A percentile compares a stretch with the other conserved stretches of the same genome.
Conservation (phyloP, 208 protist genomes). For the Acanthamoeba royreba region DNA sequence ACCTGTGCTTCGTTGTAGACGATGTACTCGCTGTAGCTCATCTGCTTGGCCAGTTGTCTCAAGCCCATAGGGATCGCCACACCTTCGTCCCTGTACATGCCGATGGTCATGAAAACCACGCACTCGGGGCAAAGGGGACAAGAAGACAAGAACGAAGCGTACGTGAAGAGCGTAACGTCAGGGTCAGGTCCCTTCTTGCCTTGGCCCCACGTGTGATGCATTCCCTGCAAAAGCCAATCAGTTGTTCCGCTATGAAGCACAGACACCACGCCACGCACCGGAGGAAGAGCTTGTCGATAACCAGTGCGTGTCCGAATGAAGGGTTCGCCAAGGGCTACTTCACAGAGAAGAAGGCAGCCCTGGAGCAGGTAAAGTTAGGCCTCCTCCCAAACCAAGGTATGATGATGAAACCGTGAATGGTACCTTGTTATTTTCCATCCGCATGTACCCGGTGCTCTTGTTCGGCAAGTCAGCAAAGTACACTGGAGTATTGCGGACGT, state of each 20-base stretch:
- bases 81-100: background rate
- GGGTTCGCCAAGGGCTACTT: background rate
- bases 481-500: background rate
- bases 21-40: background rate
- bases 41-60: no score
- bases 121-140: no score
- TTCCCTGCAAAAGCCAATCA: background rate
- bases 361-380: background rate
- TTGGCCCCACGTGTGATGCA: background rate
- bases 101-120: no score
- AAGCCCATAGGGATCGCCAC: background rate
- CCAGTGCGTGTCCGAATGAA: background rate
- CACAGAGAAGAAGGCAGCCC: background rate
- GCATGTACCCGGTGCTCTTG: background rate
- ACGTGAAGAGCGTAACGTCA: background rate
- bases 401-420: no score
- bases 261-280: no score
- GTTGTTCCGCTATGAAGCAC: background rate
- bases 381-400: no score
- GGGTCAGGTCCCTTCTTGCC: background rate
- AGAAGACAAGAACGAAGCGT: background rate
- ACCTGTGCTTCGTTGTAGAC: slow-evolving; percentile 27
- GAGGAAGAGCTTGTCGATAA: background rate
- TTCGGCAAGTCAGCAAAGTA: background rate
- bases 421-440: background rate